Conservation (phyloP, 352 stramenopile species). For the Thalassiosira tumida region DNA sequence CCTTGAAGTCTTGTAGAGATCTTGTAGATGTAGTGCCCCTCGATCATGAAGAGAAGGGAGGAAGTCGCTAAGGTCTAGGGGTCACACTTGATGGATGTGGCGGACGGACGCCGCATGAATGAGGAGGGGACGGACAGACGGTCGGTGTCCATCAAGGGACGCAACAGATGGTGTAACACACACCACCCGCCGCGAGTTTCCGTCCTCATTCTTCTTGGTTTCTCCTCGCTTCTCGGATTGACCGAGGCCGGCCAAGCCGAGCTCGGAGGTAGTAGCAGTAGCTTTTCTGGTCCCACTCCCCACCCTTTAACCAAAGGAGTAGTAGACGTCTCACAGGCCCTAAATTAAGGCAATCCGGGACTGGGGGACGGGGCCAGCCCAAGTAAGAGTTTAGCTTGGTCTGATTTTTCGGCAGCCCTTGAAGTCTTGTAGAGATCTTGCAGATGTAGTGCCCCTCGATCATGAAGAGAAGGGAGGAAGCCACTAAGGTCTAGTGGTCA, state of each 20-base stretch:
- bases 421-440: neutral
- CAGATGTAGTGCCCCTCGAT: neutral
- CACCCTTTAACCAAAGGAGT: too few species aligned
- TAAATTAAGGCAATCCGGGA: neutral
- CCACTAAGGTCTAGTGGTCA: neutral
- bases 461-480: neutral
- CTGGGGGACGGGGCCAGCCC: neutral
- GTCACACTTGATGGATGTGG: neutral
- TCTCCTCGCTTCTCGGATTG: neutral
- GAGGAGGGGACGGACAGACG: neutral
- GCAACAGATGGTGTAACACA: neutral
- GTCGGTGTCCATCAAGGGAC: neutral
- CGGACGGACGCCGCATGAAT: neutral
- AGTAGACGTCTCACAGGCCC: neutral
- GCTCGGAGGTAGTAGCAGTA: neutral
- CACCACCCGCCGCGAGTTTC: too few species aligned
- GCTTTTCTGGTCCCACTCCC: too few species aligned
- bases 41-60: neutral
- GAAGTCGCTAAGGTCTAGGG: neutral
- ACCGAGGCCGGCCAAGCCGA: neutral
- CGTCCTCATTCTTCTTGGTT: neutral
- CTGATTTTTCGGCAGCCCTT: neutral
- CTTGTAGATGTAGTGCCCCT: neutral
- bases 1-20: neutral
- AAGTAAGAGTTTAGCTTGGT: slow-evolving; percentile 1